Conservation (phyloP, 2,329 filamentous ascomycete species). For the Zasmidium angulare region DNA sequence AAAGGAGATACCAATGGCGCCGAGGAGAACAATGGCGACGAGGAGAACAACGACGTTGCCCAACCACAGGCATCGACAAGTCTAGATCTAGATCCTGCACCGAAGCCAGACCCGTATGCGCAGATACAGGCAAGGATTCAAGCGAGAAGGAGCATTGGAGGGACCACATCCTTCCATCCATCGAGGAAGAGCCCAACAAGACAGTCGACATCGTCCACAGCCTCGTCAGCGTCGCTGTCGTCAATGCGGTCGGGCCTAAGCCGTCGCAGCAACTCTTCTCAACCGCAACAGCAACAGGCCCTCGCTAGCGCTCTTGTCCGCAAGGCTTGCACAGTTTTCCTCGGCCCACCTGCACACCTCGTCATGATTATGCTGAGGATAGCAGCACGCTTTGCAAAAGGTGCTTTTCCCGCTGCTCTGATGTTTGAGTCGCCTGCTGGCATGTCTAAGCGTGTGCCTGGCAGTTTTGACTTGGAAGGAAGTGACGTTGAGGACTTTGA, state of each 20-base stretch:
- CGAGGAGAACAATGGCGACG: too few relatives aligned
- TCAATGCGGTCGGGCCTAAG: slow-evolving; percentile 13
- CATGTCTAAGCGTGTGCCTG: slow-evolving; percentile 57
- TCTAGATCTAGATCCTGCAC: not conserved
- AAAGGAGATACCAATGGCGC: too few relatives aligned
- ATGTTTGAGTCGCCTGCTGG: slow-evolving; percentile 31
- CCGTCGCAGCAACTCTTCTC: slow-evolving; percentile 10
- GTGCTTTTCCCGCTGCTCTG: slow-evolving; percentile 33
- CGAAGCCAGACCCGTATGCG: slow-evolving; percentile 29
- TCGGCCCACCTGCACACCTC: slow-evolving; percentile 78
- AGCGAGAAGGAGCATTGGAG: slow-evolving; percentile 34
- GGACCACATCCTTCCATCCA: slow-evolving; percentile 35
- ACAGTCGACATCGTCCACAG: slow-evolving; percentile 39
- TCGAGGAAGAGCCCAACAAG: slow-evolving; percentile 37
- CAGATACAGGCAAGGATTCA: slow-evolving; percentile 36
- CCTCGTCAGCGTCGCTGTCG: slow-evolving; percentile 20
- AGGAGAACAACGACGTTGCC: too few relatives aligned
- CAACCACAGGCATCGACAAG: too few relatives aligned
- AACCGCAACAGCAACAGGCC: slow-evolving; percentile 19
- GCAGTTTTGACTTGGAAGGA: slow-evolving; percentile 57
- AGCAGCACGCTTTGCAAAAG: slow-evolving; percentile 68
- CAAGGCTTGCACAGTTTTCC: slow-evolving; percentile 73
- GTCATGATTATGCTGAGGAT: slow-evolving; percentile 78
- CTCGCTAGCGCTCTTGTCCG: slow-evolving; percentile 59
- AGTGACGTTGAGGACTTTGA: slow-evolving; percentile 51